phyloP scores from a whole-genome alignment of 352 stramenopile species.

The Elongisporangium senticosum region DNA sequence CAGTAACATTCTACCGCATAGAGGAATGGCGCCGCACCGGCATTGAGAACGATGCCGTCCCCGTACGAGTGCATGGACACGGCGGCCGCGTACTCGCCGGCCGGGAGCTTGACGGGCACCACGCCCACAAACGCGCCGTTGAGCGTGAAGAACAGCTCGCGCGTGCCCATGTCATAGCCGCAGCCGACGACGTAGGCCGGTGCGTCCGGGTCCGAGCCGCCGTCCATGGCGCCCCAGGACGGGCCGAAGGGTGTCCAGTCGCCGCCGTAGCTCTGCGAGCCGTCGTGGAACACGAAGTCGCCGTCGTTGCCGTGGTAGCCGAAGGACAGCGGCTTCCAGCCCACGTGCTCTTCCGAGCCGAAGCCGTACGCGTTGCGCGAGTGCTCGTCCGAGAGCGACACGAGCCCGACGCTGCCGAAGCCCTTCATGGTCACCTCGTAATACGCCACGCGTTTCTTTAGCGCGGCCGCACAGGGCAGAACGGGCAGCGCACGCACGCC shows the following conservation, averaged over 20 bases:
- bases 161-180: conserved; percentile 48
- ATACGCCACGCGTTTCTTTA: conserved; percentile 58
- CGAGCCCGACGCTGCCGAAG: conserved; percentile 75
- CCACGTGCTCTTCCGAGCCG: conserved; percentile 74
- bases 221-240: conserved; percentile 45
- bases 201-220: conserved; percentile 14
- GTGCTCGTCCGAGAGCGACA: conserved; percentile 44
- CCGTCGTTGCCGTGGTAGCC: conserved; percentile 85
- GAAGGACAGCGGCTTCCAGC: conserved; percentile 76
- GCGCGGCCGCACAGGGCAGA: conserved; percentile 47
- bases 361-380: conserved; percentile 71
- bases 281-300: conserved; percentile 82
- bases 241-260: conserved; percentile 67
- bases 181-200: conserved; percentile 63
- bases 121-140: conserved; percentile 62
- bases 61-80: conserved; percentile 77
- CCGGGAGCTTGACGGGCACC: conserved; percentile 32
- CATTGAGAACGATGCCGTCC: conserved; percentile 66
- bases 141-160: conserved; percentile 74
- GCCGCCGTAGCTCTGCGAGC: conserved; percentile 55
- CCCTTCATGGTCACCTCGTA: conserved; percentile 73
- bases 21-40: conserved; percentile 58
- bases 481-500: conserved; percentile 37
- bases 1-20: conserved; percentile 87
- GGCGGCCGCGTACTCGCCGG: conserved; percentile 60